phyloP scores from a whole-genome alignment of 2,329 filamentous ascomycete species.

The Diplodia intermedia region DNA sequence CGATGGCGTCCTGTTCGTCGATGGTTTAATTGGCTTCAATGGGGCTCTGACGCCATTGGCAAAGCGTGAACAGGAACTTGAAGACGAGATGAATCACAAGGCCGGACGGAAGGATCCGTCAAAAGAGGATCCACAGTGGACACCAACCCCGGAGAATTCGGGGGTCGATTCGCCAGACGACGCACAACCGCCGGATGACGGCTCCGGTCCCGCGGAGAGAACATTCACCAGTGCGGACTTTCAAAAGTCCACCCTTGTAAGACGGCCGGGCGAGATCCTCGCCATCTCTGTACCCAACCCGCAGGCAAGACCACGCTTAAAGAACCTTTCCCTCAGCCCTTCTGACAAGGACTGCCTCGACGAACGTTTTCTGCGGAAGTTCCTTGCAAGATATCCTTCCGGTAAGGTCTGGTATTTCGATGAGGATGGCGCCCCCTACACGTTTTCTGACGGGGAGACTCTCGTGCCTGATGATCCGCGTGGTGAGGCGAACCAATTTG shows the following conservation, averaged over 20 bases:
- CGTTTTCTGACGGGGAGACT: slow-evolving; percentile 31
- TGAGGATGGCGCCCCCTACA: slow-evolving; percentile 11
- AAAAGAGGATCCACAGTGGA: neutral
- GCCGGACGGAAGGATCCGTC: slow-evolving; percentile 8
- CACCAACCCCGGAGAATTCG: neutral
- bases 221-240: slow-evolving; percentile 24
- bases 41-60: slow-evolving; percentile 34
- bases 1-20: slow-evolving; percentile 33
- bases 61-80: slow-evolving; percentile 35
- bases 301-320: neutral
- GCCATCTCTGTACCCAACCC: slow-evolving; percentile 1
- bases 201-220: slow-evolving; percentile 24
- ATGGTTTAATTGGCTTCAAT: slow-evolving; percentile 36
- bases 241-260: slow-evolving; percentile 19
- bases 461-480: slow-evolving; percentile 31
- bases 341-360: slow-evolving; percentile 33
- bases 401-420: slow-evolving; percentile 35
- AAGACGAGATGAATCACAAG: slow-evolving; percentile 30
- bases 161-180: slow-evolving; percentile 1
- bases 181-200: slow-evolving; percentile 1
- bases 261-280: slow-evolving; percentile 28
- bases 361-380: slow-evolving; percentile 35
- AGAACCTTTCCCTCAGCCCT: slow-evolving; percentile 21
- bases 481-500: slow-evolving; percentile 33
- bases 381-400: slow-evolving; percentile 35